Evolutionary conservation across 78 protist species (phyloP).

Genomic region (Dictyostelium firmibasis): DNA sequence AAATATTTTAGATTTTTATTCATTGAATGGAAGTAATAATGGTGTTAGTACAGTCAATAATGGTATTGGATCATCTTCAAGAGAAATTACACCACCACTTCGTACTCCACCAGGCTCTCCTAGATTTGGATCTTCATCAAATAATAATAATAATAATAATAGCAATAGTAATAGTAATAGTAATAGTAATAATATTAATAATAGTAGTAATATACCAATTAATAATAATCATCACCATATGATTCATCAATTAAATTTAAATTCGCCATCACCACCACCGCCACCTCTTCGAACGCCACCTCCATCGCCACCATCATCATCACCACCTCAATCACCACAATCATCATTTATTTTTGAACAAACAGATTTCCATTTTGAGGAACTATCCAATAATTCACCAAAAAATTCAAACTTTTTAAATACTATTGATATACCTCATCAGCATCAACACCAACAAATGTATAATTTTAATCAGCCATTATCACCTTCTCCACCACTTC

Average conservation of each 20-base stretch:
- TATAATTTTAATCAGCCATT: neutral
- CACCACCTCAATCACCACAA: slow-evolving; percentile 24
- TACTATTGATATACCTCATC: neutral
- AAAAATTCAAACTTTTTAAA: neutral
- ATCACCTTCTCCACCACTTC: neutral
- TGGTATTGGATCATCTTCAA: neutral
- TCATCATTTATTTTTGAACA: neutral
- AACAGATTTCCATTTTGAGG: neutral
- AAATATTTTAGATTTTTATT: neutral
- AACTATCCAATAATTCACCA: neutral
- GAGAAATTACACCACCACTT: slow-evolving; percentile 60
- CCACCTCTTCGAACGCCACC: neutral
- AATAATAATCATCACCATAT: neutral
- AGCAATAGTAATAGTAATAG: neutral
- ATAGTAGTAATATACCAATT: neutral
- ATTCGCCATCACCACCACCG: neutral
- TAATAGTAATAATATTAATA: neutral
- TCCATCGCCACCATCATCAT: slow-evolving; percentile 7
- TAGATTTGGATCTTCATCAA: neutral
- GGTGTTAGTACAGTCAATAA: neutral
- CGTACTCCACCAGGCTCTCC: slow-evolving; percentile 79
- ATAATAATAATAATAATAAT: neutral
- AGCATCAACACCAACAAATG: neutral
- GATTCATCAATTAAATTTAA: neutral
- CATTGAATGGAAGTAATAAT: neutral